Conservation (phyloP, 2,329 filamentous ascomycete species). For the Mycosphaerella sp. region DNA sequence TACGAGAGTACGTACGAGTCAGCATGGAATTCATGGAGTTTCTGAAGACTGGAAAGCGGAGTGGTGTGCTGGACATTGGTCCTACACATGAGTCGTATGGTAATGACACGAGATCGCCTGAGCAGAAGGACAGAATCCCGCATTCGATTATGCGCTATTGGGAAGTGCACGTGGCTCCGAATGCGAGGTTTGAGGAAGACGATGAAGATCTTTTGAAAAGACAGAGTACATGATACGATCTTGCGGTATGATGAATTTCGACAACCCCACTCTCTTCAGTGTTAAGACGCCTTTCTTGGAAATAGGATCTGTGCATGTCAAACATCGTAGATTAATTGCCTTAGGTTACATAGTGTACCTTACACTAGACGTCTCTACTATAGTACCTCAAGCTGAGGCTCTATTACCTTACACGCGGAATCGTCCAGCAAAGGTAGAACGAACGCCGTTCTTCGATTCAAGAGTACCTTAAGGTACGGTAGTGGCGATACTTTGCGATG, state of each 20-base stretch:
- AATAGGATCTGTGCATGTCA: too few species aligned
- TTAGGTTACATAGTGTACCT: too few species aligned
- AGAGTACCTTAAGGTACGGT: too few species aligned
- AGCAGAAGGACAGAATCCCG: constrained; percentile 15
- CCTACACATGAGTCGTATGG: constrained; percentile 37
- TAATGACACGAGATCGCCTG: constrained; percentile 22
- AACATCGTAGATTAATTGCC: too few species aligned
- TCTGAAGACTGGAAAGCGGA: constrained; percentile 36
- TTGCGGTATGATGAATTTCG: not conserved
- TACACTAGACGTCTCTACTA: too few species aligned
- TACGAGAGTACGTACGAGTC: constrained; percentile 54
- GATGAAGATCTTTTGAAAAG: not conserved
- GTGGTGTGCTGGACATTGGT: constrained; percentile 45
- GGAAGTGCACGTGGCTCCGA: constrained; percentile 35
- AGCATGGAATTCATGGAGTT: constrained; percentile 52
- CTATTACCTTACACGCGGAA: too few species aligned
- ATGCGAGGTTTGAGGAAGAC: constrained; percentile 7
- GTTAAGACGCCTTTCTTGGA: too few species aligned
- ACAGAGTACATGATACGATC: not conserved
- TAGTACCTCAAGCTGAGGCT: too few species aligned
- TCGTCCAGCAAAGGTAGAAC: too few species aligned
- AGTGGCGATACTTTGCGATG: too few species aligned
- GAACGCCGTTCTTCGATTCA: too few species aligned
- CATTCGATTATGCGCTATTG: constrained; percentile 31
- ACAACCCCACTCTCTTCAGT: too few species aligned